A percentile compares a stretch with the other conserved stretches of the same genome.
Evolutionary conservation across 176 grass and related monocot species (phyloP).

Genomic region (Ampelocalamus luodianensis): DNA sequence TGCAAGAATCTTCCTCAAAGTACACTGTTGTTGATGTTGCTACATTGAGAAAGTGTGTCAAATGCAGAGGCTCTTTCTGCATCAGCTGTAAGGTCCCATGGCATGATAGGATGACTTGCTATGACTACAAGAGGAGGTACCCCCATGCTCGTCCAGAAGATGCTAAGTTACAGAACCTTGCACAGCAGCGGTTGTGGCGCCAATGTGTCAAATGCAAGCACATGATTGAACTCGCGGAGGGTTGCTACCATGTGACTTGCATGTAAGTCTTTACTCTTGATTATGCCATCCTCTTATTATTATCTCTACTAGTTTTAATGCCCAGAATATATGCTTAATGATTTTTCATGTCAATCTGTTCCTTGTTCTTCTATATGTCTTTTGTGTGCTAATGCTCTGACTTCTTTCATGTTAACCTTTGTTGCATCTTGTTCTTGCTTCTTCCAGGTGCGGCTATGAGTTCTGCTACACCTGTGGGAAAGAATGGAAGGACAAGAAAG

Average conservation of each 20-base stretch:
- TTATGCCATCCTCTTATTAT: not conserved
- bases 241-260: slow-evolving; percentile 82
- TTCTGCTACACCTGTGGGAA: slow-evolving; percentile 90
- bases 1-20: slow-evolving; percentile 59
- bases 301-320: not conserved
- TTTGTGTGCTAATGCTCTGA: not conserved
- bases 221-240: slow-evolving; percentile 78
- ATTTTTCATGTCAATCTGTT: not conserved
- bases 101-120: slow-evolving; percentile 66
- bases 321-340: not conserved
- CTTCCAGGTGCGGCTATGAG: slow-evolving; percentile 66
- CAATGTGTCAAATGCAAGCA: slow-evolving; percentile 76
- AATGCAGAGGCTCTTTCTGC: slow-evolving; percentile 68
- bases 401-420: not conserved
- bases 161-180: slow-evolving; percentile 62
- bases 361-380: not conserved
- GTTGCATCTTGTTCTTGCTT: not conserved
- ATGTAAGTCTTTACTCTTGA: slow-evolving; percentile 45
- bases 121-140: slow-evolving; percentile 50
- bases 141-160: slow-evolving; percentile 56
- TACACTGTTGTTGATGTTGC: slow-evolving; percentile 40
- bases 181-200: slow-evolving; percentile 56
- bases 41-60: slow-evolving; percentile 64
- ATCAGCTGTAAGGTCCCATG: slow-evolving; percentile 81
- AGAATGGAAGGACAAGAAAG: slow-evolving; percentile 80